Base-by-base conservation (phyloP, 331 rosid species). In the Quercus lobata region DNA sequence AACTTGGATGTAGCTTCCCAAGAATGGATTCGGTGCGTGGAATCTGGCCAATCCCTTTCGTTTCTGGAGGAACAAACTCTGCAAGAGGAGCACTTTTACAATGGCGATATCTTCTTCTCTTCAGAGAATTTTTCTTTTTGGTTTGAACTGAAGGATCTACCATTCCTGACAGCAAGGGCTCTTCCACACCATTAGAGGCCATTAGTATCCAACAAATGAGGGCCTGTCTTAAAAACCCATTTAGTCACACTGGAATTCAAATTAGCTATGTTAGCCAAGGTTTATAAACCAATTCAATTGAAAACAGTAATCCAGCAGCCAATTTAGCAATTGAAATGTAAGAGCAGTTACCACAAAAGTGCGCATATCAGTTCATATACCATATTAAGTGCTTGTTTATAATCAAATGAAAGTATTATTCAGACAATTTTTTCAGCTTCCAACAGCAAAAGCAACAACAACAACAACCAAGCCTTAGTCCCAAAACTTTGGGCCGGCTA, bases 51-150 rank as follows among this genome's bases (percentile, higher is more conserved):
- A 25, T 61, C 76, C 14, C 70, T 2, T 27, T 5, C 8, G 44
- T 69, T 65, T 70, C 83, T 11, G 57, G 2, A 57, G 76, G 57
- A 58, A 68, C 34, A 69, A 12, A 80, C 7, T 85, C 81, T 21
- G 77, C 83, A 71, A 53, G 58, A 52, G 97, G 97, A 71, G 95
- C 95, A 79, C 97, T 90, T 89, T 63, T 87, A 82, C 81, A 55
- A 16, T 73, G 97, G 57, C 84, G 87, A 72, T 55, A 18, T 81
- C 85, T 88, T 82, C 89, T 86, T 82, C 61, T 73, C 79, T 81
- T 87, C 62, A 83, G 72, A 56, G 61, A 66, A 60, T 85, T 74
- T 41, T 41, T 72, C 63, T 27, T 21, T 34, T 73, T 66, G 74
- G 29, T 80, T 65, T 52, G 89, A n/a, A 75, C 22, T 5, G 65